These are phyloP conservation scores for Leccinum olivaceopallidum DNA, from an alignment of 768 basidiomycete species.

Conservation along the genomic window DNA sequence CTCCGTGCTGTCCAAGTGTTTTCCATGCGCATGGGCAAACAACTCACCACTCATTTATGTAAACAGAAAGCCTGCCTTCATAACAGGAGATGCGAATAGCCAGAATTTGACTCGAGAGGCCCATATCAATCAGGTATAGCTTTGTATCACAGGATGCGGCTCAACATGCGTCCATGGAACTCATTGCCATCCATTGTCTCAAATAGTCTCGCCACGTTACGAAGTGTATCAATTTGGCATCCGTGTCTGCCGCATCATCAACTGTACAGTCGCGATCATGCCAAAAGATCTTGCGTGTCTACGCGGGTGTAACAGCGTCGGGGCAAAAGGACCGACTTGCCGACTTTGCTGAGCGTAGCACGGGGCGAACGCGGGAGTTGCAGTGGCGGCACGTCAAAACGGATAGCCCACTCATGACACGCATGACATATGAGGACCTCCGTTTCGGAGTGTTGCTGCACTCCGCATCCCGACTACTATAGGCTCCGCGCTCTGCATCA, in stretches of 20 bases:
- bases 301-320: background rate
- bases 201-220: background rate
- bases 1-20: background rate
- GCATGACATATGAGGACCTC: too few species aligned
- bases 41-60: too few species aligned
- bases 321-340: background rate
- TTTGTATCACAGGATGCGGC: constrained; percentile 4
- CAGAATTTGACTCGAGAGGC: too few species aligned
- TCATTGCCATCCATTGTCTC: background rate
- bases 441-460: too few species aligned
- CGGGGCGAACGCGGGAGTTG: background rate
- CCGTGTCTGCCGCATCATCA: too few species aligned
- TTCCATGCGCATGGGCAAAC: background rate
- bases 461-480: too few species aligned
- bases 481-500: too few species aligned
- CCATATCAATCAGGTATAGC: background rate
- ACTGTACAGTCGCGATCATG: background rate
- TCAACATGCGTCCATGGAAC: background rate
- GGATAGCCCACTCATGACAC: too few species aligned
- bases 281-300: too few species aligned
- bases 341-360: background rate
- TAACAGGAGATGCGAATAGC: background rate
- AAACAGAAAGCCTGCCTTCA: too few species aligned
- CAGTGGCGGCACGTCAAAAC: too few species aligned
- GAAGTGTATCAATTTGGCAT: background rate